These are phyloP conservation scores for Chlamydomonas sp. DNA, from an alignment of 139 green algal species.

Conservation along the genomic window DNA sequence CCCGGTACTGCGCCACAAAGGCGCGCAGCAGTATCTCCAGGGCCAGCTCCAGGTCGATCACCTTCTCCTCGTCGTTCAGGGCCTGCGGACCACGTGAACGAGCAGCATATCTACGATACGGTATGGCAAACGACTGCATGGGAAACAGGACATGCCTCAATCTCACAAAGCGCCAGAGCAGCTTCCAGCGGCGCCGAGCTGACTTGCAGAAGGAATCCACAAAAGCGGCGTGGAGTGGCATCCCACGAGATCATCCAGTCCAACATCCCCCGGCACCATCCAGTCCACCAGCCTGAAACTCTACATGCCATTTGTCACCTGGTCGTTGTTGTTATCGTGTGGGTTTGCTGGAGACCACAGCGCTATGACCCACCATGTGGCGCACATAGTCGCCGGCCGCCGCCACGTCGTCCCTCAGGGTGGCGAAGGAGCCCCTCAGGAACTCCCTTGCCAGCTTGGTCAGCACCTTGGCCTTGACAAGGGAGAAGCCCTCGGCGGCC, in stretches of 20 bases:
- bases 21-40: conserved; percentile 43
- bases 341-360: not conserved
- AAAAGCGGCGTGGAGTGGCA: no score
- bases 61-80: conserved; percentile 49
- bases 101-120: no score
- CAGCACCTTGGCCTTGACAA: conserved; percentile 49
- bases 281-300: no score
- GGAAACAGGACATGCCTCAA: no score
- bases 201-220: no score
- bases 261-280: no score
- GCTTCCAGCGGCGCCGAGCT: no score
- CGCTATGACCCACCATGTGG: conserved; percentile 27
- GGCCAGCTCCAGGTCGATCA: conserved; percentile 50
- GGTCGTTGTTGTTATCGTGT: no score
- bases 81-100: conserved; percentile 6
- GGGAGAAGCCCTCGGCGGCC: conserved; percentile 47
- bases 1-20: conserved; percentile 38
- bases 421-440: conserved; percentile 40
- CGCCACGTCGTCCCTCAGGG: conserved; percentile 43
- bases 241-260: no score
- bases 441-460: conserved; percentile 37
- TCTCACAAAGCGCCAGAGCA: no score
- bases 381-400: conserved; percentile 36
- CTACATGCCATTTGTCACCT: no score
- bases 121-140: no score